Evolutionary conservation across 2,329 filamentous ascomycete genomes (phyloP), one percentile per base, ranked within the genome.

Genomic region (Trichothecium roseum): DNA sequence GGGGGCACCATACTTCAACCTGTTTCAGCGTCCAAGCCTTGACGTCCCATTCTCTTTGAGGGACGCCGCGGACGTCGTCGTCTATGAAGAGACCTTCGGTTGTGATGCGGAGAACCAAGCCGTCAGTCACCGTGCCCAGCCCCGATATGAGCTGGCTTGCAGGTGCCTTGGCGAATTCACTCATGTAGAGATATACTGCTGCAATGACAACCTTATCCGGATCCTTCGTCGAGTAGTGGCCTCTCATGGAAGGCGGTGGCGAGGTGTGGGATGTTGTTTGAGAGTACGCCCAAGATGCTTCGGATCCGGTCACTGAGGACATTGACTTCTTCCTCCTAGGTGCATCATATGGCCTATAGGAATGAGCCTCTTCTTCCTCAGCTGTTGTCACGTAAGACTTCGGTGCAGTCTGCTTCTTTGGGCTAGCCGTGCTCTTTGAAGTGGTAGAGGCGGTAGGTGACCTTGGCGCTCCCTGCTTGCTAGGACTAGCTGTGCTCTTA

Each of bases 1-100:
- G 69, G 52, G 78, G 75, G 55, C 81, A 87, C 76, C 81, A 85
- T 66, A 91, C 80, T 72, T 96, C 91, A 58, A 93, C 78, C 45
- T 82, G 66, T 63, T 94, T 95, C 61, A 98, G 74, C 30, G 87
- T 94, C 91, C 91, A 96, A 18, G 89, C 88, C 60, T 96, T 96
- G 53, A 96, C 78, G 56, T 98, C 91, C 91, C 91, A 98, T 62
- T 98, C 91, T 40, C 91, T 78, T 60, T 96, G 87, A n/a, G 85
- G 80, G 13, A 95, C 85, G 42, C 79, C 78, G 30, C 88, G 79
- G 35, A 95, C 75, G 56, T 96, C 91, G 56, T 98, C 91, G 55
- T 98, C 91, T 52, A 98, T 91, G 61, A 96, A 96, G 36, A 96
- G 71, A 14, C 91, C 91, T 56, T 94, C 89, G 2, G 86, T 94